Evolutionary conservation across 805 yeast species (phyloP), one percentile per base, ranked within the genome.

Genomic region (Brettanomyces naardenensis): DNA sequence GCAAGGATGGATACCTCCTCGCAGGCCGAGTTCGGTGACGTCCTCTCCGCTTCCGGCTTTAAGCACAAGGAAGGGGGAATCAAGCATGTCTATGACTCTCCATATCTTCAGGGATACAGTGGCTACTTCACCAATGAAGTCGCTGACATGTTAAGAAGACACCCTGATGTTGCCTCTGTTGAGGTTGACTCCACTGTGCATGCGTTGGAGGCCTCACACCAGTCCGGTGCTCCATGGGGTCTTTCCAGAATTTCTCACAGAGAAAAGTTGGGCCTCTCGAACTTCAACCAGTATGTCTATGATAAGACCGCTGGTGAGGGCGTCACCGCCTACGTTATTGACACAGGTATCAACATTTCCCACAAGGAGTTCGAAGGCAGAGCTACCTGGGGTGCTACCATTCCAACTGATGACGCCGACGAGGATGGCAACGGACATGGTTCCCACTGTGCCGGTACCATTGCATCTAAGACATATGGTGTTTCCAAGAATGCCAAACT

Each of bases 371-470:
- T 88, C 53, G 80, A 66, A 9, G 89, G 89, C 33, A 77, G 96
- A 65, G 95, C 95, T 32, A 57, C 58, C 28, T 85, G 94, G 94
- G 95, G 95, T 49, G 71, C 78, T 36, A 85, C 94, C 41, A 69
- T 85, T 47, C 95, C 94, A 48, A 50, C 61, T 37, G 80, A 79
- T 51, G 86, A 78, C 49, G 71, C 70, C 38, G 87, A 80, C 48
- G 53, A 68, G 31, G 95, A 89, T 58, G 92, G 87, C 37, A 83
- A 85, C 52, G 97, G 96, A 36, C 97, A 88, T 62, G 97, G 97
- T 54, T 86, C 95, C 33, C 97, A 88, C 56, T 86, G 94, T 66
- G 95, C 96, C n/a, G 97, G 95, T 63, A 87, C 94, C 26, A 85
- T 89, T 52, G 95, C 80, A 36, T 82, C 92, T 18, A 68, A 68